A percentile compares a stretch with the other conserved stretches of the same genome.
Conservation (phyloP, 768 basidiomycete genomes). For the Megacollybia marginata region DNA sequence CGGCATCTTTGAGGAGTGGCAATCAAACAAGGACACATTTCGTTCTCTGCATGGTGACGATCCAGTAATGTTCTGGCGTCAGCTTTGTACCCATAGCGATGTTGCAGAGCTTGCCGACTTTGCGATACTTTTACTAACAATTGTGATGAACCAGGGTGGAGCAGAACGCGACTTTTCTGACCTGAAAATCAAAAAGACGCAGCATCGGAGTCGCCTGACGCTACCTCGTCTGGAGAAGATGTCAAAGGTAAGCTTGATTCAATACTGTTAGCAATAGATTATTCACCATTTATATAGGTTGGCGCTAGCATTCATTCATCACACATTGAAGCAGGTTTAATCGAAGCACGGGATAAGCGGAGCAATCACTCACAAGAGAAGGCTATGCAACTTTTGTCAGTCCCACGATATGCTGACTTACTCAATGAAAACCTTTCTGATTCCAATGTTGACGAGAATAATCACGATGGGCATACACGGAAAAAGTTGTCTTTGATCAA, state of each 20-base stretch:
- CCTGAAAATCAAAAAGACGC: too few species aligned
- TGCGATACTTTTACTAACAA: background rate
- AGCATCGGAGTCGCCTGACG: too few species aligned
- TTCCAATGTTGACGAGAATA: background rate
- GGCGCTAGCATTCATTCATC: background rate
- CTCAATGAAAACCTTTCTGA: background rate
- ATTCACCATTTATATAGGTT: background rate
- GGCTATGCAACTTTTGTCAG: background rate
- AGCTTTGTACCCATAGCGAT: constrained; percentile 6
- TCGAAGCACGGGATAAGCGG: background rate
- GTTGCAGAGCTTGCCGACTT: background rate
- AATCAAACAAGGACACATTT: background rate
- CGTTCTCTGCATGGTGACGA: background rate
- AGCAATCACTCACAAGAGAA: background rate
- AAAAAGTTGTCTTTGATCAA: background rate
- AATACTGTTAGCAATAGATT: background rate
- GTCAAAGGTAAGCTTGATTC: background rate
- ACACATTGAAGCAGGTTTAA: background rate
- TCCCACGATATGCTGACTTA: background rate
- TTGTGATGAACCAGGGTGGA: background rate
- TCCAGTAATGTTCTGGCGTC: background rate
- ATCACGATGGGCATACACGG: background rate
- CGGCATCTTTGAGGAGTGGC: background rate
- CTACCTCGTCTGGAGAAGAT: background rate
- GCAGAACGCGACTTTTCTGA: background rate